These are phyloP conservation scores for Kuraishia floccosa DNA, from an alignment of 805 yeast genomes.

Conservation along the genomic window DNA sequence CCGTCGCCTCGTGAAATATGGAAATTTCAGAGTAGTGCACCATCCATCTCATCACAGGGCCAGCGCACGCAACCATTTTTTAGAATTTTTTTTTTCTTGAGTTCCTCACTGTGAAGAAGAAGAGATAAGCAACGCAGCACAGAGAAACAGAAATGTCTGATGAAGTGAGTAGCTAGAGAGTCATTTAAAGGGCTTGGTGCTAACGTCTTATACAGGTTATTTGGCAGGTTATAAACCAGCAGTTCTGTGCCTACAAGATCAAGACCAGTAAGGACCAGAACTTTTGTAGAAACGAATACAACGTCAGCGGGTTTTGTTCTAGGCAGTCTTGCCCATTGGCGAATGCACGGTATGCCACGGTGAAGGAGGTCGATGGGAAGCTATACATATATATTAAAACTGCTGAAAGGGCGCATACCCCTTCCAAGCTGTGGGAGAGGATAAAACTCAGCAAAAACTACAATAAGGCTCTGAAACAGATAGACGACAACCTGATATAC, in stretches of 20 bases:
- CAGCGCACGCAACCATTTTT: too few relatives aligned
- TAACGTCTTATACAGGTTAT: constrained; percentile 50
- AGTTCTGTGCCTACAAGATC: constrained; percentile 90
- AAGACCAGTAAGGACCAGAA: constrained; percentile 82
- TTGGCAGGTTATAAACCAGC: constrained; percentile 95
- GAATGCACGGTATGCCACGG: constrained; percentile 83
- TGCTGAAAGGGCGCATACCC: constrained; percentile 95
- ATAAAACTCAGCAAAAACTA: constrained; percentile 85
- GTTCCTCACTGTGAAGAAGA: too few relatives aligned
- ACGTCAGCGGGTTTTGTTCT: constrained; percentile 88
- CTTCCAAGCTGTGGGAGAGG: constrained; percentile 91
- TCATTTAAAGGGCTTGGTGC: background rate
- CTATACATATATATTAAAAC: constrained; percentile 90
- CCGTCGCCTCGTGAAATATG: too few relatives aligned
- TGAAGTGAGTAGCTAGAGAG: constrained; percentile 11
- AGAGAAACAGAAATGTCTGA: constrained; percentile 15
- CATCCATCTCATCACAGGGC: too few relatives aligned
- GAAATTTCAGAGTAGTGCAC: too few relatives aligned
- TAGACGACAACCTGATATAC: constrained; percentile 77
- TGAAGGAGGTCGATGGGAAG: constrained; percentile 69
- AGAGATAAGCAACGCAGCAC: too few relatives aligned
- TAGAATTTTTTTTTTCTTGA: too few relatives aligned
- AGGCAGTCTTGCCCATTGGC: constrained; percentile 96
- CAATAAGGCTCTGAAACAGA: constrained; percentile 75
- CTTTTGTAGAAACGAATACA: constrained; percentile 93